phyloP scores from a whole-genome alignment of 371 early-diverging fungal genomes.

The Saksenaea oblongispora region DNA sequence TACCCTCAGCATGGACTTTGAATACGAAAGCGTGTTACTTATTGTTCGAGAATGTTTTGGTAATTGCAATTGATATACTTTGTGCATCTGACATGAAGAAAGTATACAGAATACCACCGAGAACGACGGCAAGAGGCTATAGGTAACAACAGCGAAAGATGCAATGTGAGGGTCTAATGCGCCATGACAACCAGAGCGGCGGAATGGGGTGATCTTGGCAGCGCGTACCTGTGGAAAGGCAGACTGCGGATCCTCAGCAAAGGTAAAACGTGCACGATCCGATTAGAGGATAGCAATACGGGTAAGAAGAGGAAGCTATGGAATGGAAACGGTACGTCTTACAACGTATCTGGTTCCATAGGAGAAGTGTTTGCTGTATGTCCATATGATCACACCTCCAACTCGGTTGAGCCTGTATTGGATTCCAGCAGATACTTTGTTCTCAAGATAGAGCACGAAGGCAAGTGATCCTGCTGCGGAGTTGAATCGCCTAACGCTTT shows the following conservation, averaged over 20 bases:
- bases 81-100: slow-evolving; percentile 1
- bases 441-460: slow-evolving; percentile 79
- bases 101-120: slow-evolving; percentile 84
- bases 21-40: slow-evolving; percentile 80
- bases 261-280: slow-evolving; percentile 72
- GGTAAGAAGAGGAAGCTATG: slow-evolving; percentile 28
- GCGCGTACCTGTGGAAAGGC: slow-evolving; percentile 79
- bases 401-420: slow-evolving; percentile 82
- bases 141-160: slow-evolving; percentile 43
- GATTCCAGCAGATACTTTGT: slow-evolving; percentile 96
- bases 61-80: slow-evolving; percentile 23
- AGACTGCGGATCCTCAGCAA: slow-evolving; percentile 74
- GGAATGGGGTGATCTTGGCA: slow-evolving; percentile 85
- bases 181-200: slow-evolving; percentile 57
- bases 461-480: slow-evolving; percentile 24
- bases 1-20: slow-evolving; percentile 47
- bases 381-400: slow-evolving; percentile 74
- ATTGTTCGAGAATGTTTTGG: slow-evolving; percentile 84
- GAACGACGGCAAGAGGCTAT: slow-evolving; percentile 73
- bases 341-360: slow-evolving; percentile 13
- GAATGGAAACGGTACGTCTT: background rate
- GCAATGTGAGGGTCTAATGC: background rate
- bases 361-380: slow-evolving; percentile 89
- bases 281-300: slow-evolving; percentile 77
- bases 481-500: background rate